These are phyloP conservation scores for Penicillium sp. DNA, from an alignment of 2,329 filamentous ascomycete species.

Conservation along the genomic window DNA sequence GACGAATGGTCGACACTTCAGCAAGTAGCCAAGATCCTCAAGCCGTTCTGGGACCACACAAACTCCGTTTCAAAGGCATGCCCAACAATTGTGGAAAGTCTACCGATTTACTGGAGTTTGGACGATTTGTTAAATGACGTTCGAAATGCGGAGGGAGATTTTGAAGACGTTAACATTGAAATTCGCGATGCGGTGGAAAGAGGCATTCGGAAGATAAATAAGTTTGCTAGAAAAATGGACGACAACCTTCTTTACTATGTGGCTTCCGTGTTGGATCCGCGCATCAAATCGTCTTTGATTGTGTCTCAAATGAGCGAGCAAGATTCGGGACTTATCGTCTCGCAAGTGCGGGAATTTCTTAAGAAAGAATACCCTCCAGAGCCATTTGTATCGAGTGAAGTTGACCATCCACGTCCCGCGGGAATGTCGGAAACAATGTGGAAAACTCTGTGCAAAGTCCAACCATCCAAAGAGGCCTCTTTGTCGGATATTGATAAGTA, in stretches of 20 bases:
- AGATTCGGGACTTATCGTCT: constrained; percentile 8
- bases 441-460: constrained; percentile 7
- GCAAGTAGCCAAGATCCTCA: constrained; percentile 6
- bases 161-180: constrained; percentile 9
- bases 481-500: constrained; percentile 12
- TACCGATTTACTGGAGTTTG: constrained; percentile 11
- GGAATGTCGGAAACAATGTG: constrained; percentile 11
- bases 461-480: constrained; percentile 7
- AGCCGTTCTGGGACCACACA: constrained; percentile 9
- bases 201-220: constrained; percentile 11
- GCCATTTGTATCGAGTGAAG: constrained; percentile 4
- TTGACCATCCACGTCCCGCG: constrained; percentile 3
- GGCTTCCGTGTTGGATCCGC: constrained; percentile 15
- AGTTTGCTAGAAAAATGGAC: constrained; percentile 11
- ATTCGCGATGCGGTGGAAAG: constrained; percentile 9
- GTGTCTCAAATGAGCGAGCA: constrained; percentile 11
- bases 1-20: constrained; percentile 2
- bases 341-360: constrained; percentile 11
- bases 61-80: constrained; percentile 10
- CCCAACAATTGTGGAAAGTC: constrained; percentile 8
- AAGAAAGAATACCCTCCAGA: constrained; percentile 11
- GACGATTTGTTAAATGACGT: constrained; percentile 10
- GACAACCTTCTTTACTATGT: constrained; percentile 17
- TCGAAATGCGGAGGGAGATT: constrained; percentile 11
- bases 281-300: constrained; percentile 16